Evolutionary conservation across 495 filamentous ascomycete genomes (phyloP).

Genomic region (Hypoxylon lienhwacheense): DNA sequence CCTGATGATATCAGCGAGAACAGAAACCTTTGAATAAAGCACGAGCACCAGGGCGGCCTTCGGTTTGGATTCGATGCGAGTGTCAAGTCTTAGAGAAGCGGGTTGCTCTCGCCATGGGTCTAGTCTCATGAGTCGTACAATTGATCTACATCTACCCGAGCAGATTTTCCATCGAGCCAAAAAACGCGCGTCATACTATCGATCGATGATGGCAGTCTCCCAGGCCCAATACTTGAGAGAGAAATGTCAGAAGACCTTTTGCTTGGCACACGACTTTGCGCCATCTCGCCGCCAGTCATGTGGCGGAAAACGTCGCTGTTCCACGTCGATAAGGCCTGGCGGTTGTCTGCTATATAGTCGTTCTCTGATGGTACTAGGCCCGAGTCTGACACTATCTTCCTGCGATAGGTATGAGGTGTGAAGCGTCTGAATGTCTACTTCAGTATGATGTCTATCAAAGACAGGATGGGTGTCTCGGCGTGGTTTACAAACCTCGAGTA

Average conservation of each 20-base stretch:
- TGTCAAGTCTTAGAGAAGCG: too few species aligned
- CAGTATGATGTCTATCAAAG: neutral
- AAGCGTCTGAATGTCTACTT: conserved; percentile 8
- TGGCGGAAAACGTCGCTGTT: conserved; percentile 9
- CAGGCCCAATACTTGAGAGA: conserved; percentile 13
- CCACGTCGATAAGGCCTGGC: neutral
- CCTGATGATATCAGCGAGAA: too few species aligned
- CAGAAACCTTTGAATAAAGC: too few species aligned
- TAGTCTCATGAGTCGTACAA: too few species aligned
- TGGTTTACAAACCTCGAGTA: conserved; percentile 19
- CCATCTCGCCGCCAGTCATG: conserved; percentile 20
- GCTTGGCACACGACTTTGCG: conserved; percentile 19
- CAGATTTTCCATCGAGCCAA: conserved; percentile 20
- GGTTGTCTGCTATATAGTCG: neutral
- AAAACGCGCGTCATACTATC: conserved; percentile 30
- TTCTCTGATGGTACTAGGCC: neutral
- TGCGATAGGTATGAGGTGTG: neutral
- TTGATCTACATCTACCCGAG: too few species aligned
- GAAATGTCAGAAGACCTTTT: conserved; percentile 35
- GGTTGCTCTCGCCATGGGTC: too few species aligned
- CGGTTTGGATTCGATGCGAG: too few species aligned
- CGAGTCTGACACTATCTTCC: neutral
- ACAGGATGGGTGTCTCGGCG: neutral
- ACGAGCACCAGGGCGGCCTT: too few species aligned
- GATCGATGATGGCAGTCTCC: conserved; percentile 32